Evolutionary conservation across 371 early-diverging fungal species (phyloP), one percentile per base, ranked within the genome.

Genomic region (Rhizopus arrhizus): DNA sequence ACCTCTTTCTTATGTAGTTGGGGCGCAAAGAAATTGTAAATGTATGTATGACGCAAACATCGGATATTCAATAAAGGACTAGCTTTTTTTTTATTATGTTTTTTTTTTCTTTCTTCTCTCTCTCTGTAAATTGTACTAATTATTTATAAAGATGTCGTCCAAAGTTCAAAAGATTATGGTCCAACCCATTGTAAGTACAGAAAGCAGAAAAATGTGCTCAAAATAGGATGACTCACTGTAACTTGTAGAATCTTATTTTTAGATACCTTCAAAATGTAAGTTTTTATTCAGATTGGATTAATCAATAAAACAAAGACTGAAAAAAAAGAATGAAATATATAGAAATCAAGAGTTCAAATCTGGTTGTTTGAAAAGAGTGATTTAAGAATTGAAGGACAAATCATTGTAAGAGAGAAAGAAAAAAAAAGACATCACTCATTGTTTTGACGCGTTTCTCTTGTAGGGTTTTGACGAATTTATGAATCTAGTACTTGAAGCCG

Each of bases 381-480:
- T 64, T 77, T 89, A 63, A 80, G 95, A 65, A 92, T 96, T 53
- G 97, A 96, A 74, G 97, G 97, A 33, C 85, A 82, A 73, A 93
- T 96, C 69, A 88, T 94, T 80, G 93, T 89, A 80, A 68, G 10
- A 10, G 12, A 40, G 47, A 15, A 32, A 46, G 35, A 34, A 32
- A n/a, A 41, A 11, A 16, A 41, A n/a, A 28, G 32, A 12, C 28
- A 33, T 4, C 31, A 49, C 4, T 9, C 41, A 32, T 29, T 38
- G 15, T 5, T 49, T 15, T 59, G 16, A 49, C 48, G 45, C 59
- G 53, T 54, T 11, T 11, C 36, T 11, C 58, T 40, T 22, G 15
- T 77, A 95, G 95, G 97, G 97, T 40, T 96, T 97, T 70, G 97
- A 97, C 74, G 97, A 97, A 74, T 97, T 97, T 68, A 96, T 97